These are phyloP conservation scores for Termitomyces sp. DNA, from an alignment of 768 basidiomycete genomes.

Conservation along the genomic window DNA sequence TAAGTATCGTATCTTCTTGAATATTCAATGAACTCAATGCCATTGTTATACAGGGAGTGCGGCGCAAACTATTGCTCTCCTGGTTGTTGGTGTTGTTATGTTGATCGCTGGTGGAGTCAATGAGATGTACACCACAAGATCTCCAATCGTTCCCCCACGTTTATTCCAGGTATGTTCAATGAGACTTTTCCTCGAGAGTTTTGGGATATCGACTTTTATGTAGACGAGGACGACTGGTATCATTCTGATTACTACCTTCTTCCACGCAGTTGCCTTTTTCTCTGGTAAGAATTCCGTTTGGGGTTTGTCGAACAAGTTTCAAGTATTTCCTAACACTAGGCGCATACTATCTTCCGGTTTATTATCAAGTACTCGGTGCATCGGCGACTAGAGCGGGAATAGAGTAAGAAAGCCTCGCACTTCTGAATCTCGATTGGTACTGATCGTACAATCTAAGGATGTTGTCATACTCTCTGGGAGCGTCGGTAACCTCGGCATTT, in stretches of 20 bases:
- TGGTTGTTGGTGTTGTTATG: constrained; percentile 52
- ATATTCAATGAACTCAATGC: background rate
- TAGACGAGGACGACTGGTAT: constrained; percentile 72
- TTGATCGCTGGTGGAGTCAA: constrained; percentile 50
- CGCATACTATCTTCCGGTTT: constrained; percentile 69
- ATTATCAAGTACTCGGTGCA: constrained; percentile 73
- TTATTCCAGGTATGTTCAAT: constrained; percentile 52
- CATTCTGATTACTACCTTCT: constrained; percentile 50
- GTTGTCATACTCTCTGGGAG: constrained; percentile 68
- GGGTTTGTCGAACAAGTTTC: background rate
- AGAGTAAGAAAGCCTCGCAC: constrained; percentile 34
- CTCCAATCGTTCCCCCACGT: constrained; percentile 71
- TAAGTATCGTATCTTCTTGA: constrained; percentile 26
- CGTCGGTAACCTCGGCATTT: constrained; percentile 45
- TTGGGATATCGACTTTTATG: background rate
- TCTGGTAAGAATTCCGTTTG: constrained; percentile 26
- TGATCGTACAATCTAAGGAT: constrained; percentile 38
- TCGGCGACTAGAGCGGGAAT: constrained; percentile 70
- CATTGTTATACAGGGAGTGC: constrained; percentile 41
- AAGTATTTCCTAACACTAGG: constrained; percentile 21
- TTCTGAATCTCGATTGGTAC: background rate
- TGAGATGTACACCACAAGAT: constrained; percentile 56
- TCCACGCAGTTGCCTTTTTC: constrained; percentile 66
- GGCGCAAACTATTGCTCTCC: constrained; percentile 53
- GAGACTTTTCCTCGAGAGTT: background rate